These are phyloP conservation scores for Apiotrichum montevideense DNA, from an alignment of 1,284 basidiomycete species.

Conservation along the genomic window DNA sequence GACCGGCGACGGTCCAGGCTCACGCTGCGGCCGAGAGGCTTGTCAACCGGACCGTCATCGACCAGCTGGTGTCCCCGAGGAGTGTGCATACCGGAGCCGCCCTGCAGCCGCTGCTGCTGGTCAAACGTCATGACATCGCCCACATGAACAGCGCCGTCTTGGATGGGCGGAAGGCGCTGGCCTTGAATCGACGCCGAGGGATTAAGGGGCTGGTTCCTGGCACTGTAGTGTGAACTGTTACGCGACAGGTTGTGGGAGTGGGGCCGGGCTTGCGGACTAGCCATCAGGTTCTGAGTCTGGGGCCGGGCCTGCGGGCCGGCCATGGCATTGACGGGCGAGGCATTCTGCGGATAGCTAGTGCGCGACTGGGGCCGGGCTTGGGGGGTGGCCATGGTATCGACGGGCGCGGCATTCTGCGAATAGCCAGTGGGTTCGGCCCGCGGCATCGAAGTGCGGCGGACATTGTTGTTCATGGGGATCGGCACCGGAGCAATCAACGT, in stretches of 20 bases:
- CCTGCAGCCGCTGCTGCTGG: constrained; percentile 36
- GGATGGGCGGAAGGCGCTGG: constrained; percentile 10
- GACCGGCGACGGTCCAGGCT: constrained; percentile 25
- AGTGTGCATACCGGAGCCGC: not conserved
- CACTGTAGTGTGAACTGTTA: not conserved
- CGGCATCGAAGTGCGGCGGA: no score
- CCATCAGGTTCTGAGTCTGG: no score
- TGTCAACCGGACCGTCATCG: constrained; percentile 4
- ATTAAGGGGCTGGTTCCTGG: not conserved
- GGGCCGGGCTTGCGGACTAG: no score
- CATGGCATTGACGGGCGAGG: no score
- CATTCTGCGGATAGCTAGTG: no score
- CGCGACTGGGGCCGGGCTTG: no score
- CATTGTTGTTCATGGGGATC: no score
- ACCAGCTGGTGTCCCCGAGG: constrained; percentile 10
- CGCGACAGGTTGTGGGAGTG: not conserved
- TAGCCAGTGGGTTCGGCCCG: no score
- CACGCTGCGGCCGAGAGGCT: not conserved
- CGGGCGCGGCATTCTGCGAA: no score
- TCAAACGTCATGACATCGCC: constrained; percentile 29
- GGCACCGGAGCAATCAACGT: no score
- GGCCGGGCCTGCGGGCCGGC: no score
- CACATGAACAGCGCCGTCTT: constrained; percentile 10
- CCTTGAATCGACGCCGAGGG: not conserved
- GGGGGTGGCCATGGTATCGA: no score